Evolutionary conservation across 768 basidiomycete species (phyloP).

Genomic region (Rhizopogon vinicolor): DNA sequence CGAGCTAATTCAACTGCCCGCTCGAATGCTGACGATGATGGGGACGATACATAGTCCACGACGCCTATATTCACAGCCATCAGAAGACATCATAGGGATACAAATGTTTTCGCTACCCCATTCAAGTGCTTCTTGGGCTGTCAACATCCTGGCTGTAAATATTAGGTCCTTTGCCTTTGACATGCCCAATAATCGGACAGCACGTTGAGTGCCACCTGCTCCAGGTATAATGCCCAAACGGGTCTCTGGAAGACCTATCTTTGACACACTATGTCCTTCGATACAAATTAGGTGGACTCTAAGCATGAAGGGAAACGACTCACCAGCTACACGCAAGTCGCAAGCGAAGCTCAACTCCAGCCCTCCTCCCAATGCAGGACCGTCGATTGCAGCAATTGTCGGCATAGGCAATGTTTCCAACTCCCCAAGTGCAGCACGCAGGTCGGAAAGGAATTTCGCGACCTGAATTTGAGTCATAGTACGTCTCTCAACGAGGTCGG

Average conservation of each 20-base stretch:
- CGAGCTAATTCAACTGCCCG: slow-evolving; percentile 67
- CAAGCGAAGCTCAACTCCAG: slow-evolving; percentile 85
- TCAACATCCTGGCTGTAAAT: slow-evolving; percentile 71
- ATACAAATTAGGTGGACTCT: neutral
- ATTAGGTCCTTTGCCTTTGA: slow-evolving; percentile 85
- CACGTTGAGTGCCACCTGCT: slow-evolving; percentile 85
- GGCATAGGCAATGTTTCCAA: slow-evolving; percentile 85
- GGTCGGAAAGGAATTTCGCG: slow-evolving; percentile 68
- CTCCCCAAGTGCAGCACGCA: slow-evolving; percentile 65
- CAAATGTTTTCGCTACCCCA: slow-evolving; percentile 46
- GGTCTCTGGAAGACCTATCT: slow-evolving; percentile 85
- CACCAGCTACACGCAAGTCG: slow-evolving; percentile 88
- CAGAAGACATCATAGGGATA: neutral
- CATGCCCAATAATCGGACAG: slow-evolving; percentile 70
- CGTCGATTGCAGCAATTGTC: slow-evolving; percentile 90
- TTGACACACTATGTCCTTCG: slow-evolving; percentile 62
- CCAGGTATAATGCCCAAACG: slow-evolving; percentile 84
- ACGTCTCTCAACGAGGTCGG: slow-evolving; percentile 83
- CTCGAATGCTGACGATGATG: slow-evolving; percentile 59
- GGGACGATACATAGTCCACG: slow-evolving; percentile 72
- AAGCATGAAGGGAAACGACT: slow-evolving; percentile 10
- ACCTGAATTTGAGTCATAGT: slow-evolving; percentile 76
- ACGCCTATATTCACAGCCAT: slow-evolving; percentile 46
- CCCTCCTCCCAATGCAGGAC: slow-evolving; percentile 91
- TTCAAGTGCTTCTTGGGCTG: slow-evolving; percentile 61